These are phyloP conservation scores for Mycena belliarum DNA, from an alignment of 768 basidiomycete species.

Conservation along the genomic window DNA sequence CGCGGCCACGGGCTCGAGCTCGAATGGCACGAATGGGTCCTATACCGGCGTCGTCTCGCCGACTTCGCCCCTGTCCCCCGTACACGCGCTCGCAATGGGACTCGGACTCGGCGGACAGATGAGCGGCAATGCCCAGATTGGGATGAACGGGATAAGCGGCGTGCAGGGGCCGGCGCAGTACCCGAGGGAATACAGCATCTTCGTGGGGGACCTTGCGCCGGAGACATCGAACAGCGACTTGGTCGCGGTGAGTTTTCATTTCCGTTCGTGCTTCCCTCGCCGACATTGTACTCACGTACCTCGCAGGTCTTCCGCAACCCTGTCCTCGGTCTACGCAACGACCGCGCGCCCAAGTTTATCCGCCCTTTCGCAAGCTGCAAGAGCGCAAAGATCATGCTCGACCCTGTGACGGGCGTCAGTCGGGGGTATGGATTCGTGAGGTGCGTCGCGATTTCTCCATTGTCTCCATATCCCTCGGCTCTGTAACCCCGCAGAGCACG, in stretches of 20 bases:
- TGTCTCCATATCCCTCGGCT: too few relatives aligned
- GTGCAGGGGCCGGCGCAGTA: slow-evolving; percentile 34
- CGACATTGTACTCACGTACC: neutral
- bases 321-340: slow-evolving; percentile 79
- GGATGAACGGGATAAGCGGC: neutral
- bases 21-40: slow-evolving; percentile 19
- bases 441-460: too few relatives aligned
- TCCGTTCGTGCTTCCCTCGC: neutral
- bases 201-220: slow-evolving; percentile 91
- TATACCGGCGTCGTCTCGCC: neutral
- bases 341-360: slow-evolving; percentile 87
- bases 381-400: slow-evolving; percentile 94
- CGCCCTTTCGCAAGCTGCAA: slow-evolving; percentile 89
- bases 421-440: slow-evolving; percentile 93
- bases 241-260: slow-evolving; percentile 58
- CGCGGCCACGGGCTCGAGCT: too few relatives aligned
- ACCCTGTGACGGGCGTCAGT: slow-evolving; percentile 85
- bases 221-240: slow-evolving; percentile 95
- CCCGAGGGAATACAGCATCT: slow-evolving; percentile 89
- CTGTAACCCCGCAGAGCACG: too few relatives aligned
- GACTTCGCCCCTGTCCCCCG: slow-evolving; percentile 11
- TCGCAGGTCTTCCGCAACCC: slow-evolving; percentile 75
- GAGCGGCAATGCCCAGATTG: too few relatives aligned
- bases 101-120: neutral
- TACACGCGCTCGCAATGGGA: neutral